phyloP scores from a whole-genome alignment of 495 filamentous ascomycete genomes.

The Astrocystis sublimbata region DNA sequence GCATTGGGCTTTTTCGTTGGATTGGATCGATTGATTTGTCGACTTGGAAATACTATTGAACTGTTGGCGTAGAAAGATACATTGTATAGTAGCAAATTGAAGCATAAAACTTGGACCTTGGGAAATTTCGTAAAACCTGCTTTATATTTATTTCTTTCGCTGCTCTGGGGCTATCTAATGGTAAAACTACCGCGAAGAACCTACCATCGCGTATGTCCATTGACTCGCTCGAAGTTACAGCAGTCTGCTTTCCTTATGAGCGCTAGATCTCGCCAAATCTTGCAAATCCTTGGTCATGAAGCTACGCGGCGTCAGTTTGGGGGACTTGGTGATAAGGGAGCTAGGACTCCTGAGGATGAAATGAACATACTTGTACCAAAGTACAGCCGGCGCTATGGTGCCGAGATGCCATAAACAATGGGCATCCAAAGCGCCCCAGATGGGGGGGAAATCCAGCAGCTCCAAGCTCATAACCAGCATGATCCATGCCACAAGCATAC shows the following conservation, averaged over 20 bases:
- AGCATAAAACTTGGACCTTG: background rate
- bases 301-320: constrained; percentile 43
- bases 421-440: constrained; percentile 81
- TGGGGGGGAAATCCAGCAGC: constrained; percentile 87
- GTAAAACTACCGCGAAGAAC: background rate
- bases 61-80: too few relatives aligned
- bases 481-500: constrained; percentile 90
- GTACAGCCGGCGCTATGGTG: constrained; percentile 82
- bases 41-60: too few relatives aligned
- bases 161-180: too few relatives aligned
- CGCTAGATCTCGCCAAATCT: constrained; percentile 55
- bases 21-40: background rate
- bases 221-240: constrained; percentile 10
- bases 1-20: too few relatives aligned
- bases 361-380: constrained; percentile 92
- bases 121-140: too few relatives aligned
- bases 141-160: too few relatives aligned
- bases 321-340: too few relatives aligned
- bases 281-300: constrained; percentile 78
- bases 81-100: too few relatives aligned
- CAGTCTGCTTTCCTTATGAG: constrained; percentile 40
- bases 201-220: too few relatives aligned
- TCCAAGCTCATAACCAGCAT: constrained; percentile 93
- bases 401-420: constrained; percentile 96
- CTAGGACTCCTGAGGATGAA: background rate